Base-by-base conservation (phyloP, 441 rosid genomes). In the Croton laevigatus region DNA sequence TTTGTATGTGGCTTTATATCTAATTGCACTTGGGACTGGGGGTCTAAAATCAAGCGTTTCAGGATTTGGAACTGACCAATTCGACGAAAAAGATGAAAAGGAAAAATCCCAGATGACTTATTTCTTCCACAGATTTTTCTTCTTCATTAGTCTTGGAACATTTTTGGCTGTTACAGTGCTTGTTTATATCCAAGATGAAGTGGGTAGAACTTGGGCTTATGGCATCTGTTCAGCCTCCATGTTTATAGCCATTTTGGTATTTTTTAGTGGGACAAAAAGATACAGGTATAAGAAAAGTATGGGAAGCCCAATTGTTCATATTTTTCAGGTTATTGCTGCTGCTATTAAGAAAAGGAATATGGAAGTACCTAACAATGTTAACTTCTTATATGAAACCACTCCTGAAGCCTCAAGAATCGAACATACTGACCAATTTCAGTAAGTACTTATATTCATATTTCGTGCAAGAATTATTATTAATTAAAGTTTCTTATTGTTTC, bases 11-110 rank as follows among this genome's bases (percentile, higher is more conserved):
- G 79, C 96, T 7, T 78, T 94, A 54, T 91, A 89, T 78, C 76
- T 91, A 42, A 84, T 91, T 66, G 98, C 97, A 38, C 73, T 94
- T 4, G 97, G 97, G 52, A 94, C 98, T 7, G 98, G 97, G 52
- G 98, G 97, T 57, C 84, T 94, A 4, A 94, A 94, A 81, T 94
- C 98, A 19, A 94, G 97, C 61, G 88, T 94, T 38, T 94, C 98
- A 1, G 98, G 96, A 37, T 94, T 94, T 37, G 98, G 97, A 55
- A 85, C 96, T 0, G 98, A 94, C 66, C 97, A 91, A 53, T 94
- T 94, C 70, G 93, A 94, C 64, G 93, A 88, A 53, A 88, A 84
- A 44, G 91, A 94, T 72, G 82, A 86, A 36, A 88, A 84, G 77
- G 98, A 94, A 75, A 91, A 85, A 74, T 72, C 93, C 55, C 93